phyloP scores from a whole-genome alignment of 1,284 basidiomycete species.

The Tilletia horrida region DNA sequence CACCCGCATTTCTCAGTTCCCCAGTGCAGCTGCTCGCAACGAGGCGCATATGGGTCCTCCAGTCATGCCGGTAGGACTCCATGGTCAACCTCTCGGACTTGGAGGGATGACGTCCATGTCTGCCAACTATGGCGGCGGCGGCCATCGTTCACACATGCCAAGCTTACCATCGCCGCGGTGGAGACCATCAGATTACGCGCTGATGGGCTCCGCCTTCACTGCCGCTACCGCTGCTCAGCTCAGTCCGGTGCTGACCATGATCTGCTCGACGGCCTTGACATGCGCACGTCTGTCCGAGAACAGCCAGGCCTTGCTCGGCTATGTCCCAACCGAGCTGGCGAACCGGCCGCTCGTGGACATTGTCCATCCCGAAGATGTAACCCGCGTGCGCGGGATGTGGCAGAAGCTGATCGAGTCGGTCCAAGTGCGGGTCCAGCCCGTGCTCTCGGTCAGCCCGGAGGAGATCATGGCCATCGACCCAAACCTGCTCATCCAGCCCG shows the following conservation, averaged over 20 bases:
- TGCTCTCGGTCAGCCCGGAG: conserved; percentile 29
- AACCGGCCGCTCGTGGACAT: conserved; percentile 36
- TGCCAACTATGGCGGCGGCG: too few species aligned
- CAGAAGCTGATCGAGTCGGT: conserved; percentile 35
- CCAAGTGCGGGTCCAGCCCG: conserved; percentile 31
- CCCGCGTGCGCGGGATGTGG: conserved; percentile 34
- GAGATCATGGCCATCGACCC: conserved; percentile 25
- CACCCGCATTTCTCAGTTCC: too few species aligned
- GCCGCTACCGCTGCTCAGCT: too few species aligned
- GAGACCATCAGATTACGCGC: too few species aligned
- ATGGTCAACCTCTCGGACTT: too few species aligned
- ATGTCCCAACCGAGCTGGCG: conserved; percentile 32
- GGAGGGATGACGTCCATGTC: too few species aligned
- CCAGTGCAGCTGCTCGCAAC: too few species aligned
- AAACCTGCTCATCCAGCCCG: conserved; percentile 22
- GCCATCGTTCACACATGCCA: too few species aligned
- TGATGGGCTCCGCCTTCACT: too few species aligned
- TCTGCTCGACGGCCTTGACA: conserved; percentile 41
- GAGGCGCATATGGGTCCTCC: too few species aligned
- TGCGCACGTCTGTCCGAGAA: conserved; percentile 39
- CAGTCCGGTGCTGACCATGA: conserved; percentile 31
- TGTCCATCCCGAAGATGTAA: conserved; percentile 37
- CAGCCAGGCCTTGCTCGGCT: conserved; percentile 32
- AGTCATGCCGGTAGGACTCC: too few species aligned
- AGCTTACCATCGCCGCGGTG: too few species aligned